Evolutionary conservation across 371 early-diverging fungal genomes (phyloP), one percentile per base, ranked within the genome.

Genomic region (Rhizomucor miehei): DNA sequence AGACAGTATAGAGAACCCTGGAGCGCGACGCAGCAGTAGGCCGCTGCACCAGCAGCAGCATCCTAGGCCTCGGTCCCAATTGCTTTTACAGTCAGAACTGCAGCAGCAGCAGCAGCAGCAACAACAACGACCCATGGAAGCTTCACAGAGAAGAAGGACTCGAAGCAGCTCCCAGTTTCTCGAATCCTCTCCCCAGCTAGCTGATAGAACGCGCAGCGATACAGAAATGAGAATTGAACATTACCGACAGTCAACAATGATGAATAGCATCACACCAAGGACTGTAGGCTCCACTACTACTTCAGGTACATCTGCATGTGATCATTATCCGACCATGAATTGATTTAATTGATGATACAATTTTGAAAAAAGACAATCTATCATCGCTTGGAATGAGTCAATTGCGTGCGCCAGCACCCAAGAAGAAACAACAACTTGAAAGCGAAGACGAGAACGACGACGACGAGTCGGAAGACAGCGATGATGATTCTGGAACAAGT

Each of bases 1-100:
- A 43, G 48, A 67, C 11, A 57, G 62, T 12, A 67, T 69, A 23
- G 19, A 52, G 14, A 49, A 59, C 38, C 69, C 69, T 21, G 60
- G 54, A 39, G 51, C 43, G 24, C 52, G 48, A 44, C 48, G 49
- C 29, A 21, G 45, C 10, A 46, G 36, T 13, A 29, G 3, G 29
- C 3, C 8, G 29, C 56, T 53, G n/a, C 24, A 16, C 37, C 44
- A 44, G 10, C 21, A 16, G 8, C 54, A 45, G 6, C 54, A 29
- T 41, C n/a, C 8, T 25, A 48, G 47, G 12, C 59, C 40, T 34
- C 47, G 53, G 13, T 36, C 54, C 9, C 54, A 46, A 23, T 21
- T 45, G 37, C 25, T 44, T 19, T 38, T 24, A 10, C 38, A 38
- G 41, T 19, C 47, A 21, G 20, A 21, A 19, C 21, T 52, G 16